phyloP scores from a whole-genome alignment of 108 stramenopile species.

The Cafeteria roenbergensis region DNA sequence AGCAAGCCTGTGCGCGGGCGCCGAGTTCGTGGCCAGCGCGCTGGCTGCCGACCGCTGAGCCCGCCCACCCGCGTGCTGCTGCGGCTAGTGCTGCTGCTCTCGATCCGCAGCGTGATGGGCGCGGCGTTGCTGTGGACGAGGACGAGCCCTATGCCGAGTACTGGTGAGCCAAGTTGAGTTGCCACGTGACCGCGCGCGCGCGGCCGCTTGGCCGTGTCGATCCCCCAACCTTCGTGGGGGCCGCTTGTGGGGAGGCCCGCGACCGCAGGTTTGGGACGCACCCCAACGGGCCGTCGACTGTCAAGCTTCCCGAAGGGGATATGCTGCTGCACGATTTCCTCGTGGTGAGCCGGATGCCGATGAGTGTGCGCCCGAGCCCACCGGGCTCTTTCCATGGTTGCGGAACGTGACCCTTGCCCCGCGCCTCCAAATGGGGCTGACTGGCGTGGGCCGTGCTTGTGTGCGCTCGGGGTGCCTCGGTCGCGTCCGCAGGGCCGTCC shows the following conservation, averaged over 20 bases:
- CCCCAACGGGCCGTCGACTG: constrained; percentile 41
- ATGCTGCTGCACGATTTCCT: constrained; percentile 6
- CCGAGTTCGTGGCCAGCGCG: neutral
- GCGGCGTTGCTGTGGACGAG: constrained; percentile 14
- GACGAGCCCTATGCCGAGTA: constrained; percentile 41
- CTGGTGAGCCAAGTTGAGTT: constrained; percentile 15
- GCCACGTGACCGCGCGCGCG: neutral
- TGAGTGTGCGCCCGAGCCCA: neutral
- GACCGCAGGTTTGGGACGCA: constrained; percentile 46
- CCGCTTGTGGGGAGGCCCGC: too few relatives aligned
- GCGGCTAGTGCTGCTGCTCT: neutral
- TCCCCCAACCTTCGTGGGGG: too few relatives aligned
- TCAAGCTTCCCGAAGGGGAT: constrained; percentile 12
- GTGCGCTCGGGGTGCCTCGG: too few relatives aligned
- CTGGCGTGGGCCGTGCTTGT: too few relatives aligned
- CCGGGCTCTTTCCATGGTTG: neutral
- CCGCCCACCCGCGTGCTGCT: constrained; percentile 2
- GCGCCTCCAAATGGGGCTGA: too few relatives aligned
- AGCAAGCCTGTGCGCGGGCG: too few relatives aligned
- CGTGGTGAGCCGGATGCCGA: constrained; percentile 2
- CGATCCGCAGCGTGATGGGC: neutral
- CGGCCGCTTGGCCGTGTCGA: too few relatives aligned
- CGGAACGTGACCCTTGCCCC: neutral
- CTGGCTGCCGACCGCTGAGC: neutral
- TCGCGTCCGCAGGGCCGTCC: neutral